Conservation (phyloP, 352 stramenopile species). For the Thalassiosira allenii region DNA sequence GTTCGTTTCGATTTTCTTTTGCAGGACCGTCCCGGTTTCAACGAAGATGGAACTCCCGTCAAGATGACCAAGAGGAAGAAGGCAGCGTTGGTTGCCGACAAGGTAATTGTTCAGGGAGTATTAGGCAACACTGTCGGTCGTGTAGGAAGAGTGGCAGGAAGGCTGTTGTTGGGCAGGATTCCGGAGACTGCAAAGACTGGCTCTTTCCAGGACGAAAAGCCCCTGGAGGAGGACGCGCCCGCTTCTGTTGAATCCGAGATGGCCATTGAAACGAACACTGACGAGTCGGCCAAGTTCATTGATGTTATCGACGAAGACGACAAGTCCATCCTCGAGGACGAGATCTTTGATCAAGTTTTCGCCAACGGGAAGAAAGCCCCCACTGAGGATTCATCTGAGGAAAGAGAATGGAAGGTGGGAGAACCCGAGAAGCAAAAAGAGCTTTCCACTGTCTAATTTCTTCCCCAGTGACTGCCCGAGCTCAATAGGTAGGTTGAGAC, state of each 20-base stretch:
- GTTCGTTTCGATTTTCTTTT: not conserved
- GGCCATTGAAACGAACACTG: constrained; percentile 9
- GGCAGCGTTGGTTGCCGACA: constrained; percentile 72
- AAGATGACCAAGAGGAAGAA: constrained; percentile 76
- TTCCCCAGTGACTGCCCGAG: not conserved
- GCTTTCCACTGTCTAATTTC: constrained; percentile 40
- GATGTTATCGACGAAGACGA: constrained; percentile 50
- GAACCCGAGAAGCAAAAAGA: constrained; percentile 51
- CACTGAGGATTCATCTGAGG: constrained; percentile 14
- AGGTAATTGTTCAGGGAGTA: constrained; percentile 70
- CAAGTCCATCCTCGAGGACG: constrained; percentile 45
- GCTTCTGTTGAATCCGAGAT: not conserved
- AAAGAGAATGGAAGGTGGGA: constrained; percentile 62
- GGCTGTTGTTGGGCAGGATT: constrained; percentile 76
- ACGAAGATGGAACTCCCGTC: constrained; percentile 64
- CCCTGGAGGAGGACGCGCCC: constrained; percentile 18
- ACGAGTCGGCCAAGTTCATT: constrained; percentile 32
- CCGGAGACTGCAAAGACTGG: constrained; percentile 78
- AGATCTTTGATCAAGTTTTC: constrained; percentile 71
- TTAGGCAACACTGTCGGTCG: constrained; percentile 80
- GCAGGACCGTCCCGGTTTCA: constrained; percentile 73
- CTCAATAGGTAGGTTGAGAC: constrained; percentile 1
- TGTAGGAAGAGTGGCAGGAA: constrained; percentile 67
- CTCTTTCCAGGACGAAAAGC: constrained; percentile 78
- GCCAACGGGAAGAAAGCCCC: constrained; percentile 55